Conservation (phyloP, 306 rosid species). For the Abrus precatorius region DNA sequence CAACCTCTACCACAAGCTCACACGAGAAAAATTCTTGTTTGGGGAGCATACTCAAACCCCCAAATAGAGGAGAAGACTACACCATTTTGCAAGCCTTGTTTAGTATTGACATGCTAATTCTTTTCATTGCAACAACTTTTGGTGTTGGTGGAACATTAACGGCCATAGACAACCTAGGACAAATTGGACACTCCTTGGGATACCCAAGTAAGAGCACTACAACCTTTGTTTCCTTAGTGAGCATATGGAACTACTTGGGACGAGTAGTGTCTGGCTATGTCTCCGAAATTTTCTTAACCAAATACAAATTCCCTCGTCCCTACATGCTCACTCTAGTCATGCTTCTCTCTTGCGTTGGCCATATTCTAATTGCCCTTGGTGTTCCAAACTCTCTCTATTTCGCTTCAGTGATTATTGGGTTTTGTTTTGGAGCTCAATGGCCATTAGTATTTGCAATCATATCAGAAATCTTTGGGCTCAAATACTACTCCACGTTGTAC, state of each 20-base stretch:
- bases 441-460: constrained; percentile 74
- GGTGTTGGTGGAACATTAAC: constrained; percentile 76
- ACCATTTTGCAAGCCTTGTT: constrained; percentile 72
- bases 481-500: constrained; percentile 75
- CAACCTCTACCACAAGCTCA: not conserved
- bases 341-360: constrained; percentile 68
- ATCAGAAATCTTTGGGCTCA: constrained; percentile 76
- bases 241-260: constrained; percentile 83
- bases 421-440: constrained; percentile 82
- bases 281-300: constrained; percentile 67
- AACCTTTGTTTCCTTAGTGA: constrained; percentile 75
- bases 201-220: constrained; percentile 64
- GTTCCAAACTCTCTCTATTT: constrained; percentile 66
- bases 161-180: constrained; percentile 75
- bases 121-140: constrained; percentile 57
- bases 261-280: constrained; percentile 61
- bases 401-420: constrained; percentile 68
- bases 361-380: constrained; percentile 67
- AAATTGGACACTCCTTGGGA: constrained; percentile 69
- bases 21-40: constrained; percentile 48
- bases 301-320: constrained; percentile 73
- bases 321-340: constrained; percentile 61
- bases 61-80: constrained; percentile 77
- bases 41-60: constrained; percentile 56
- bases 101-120: constrained; percentile 72